Evolutionary conservation across 2,329 filamentous ascomycete genomes (phyloP).

Genomic region (Alternaria hordeiaustralica): DNA sequence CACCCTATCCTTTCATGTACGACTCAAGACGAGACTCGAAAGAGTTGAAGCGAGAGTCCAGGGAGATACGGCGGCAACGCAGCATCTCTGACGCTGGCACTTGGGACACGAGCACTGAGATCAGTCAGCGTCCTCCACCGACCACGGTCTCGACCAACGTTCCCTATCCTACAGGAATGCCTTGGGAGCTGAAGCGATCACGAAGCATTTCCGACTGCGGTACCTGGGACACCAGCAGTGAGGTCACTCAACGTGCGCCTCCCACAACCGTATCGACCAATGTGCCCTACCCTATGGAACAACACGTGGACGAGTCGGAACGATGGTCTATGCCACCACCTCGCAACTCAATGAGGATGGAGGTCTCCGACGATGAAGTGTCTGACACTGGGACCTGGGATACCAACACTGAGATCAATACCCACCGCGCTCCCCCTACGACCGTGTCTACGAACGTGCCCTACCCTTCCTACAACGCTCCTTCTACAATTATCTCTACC

Average conservation of each 20-base stretch:
- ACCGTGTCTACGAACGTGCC: conserved; percentile 13
- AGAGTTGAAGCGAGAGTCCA: conserved; percentile 13
- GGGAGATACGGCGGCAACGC: conserved; percentile 7
- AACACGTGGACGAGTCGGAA: not conserved
- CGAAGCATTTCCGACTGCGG: conserved; percentile 8
- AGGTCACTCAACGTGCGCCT: conserved; percentile 7
- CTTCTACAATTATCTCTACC: conserved; percentile 12
- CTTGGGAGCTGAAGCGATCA: conserved; percentile 5
- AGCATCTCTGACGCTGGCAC: conserved; percentile 14
- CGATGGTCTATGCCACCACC: conserved; percentile 2
- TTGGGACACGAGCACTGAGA: conserved; percentile 12
- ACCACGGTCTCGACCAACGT: conserved; percentile 16
- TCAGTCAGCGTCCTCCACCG: conserved; percentile 5
- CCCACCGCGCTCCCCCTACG: conserved; percentile 8
- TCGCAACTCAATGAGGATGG: not conserved
- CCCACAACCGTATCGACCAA: conserved; percentile 14
- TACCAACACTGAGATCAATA: conserved; percentile 5
- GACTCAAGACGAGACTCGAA: conserved; percentile 14
- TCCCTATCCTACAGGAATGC: conserved; percentile 3
- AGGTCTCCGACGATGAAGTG: not conserved
- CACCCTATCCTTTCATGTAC: conserved; percentile 4
- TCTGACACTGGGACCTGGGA: conserved; percentile 2
- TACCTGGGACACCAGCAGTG: conserved; percentile 15
- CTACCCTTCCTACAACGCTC: not conserved
- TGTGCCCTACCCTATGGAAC: not conserved